A percentile compares a stretch with the other conserved stretches of the same genome.
Evolutionary conservation across 176 grass and related monocot genomes (phyloP).

Genomic region (Lolium perenne): DNA sequence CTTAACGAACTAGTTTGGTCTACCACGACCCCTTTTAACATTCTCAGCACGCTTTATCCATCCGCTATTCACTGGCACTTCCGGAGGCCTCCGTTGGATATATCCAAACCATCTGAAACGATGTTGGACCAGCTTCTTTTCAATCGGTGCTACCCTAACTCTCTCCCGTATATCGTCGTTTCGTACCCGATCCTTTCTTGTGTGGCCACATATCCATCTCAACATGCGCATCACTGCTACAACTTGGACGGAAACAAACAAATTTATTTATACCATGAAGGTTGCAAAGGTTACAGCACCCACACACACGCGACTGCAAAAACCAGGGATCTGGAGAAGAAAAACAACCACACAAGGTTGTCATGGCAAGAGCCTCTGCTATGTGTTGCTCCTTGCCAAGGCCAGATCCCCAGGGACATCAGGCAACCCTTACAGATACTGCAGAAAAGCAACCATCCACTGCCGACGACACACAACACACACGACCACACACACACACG

Average conservation of each 20-base stretch:
- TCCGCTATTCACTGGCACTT: too few relatives aligned
- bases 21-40: too few relatives aligned
- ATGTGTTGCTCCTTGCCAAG: conserved; percentile 44
- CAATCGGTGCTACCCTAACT: too few relatives aligned
- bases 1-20: too few relatives aligned
- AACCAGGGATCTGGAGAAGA: conserved; percentile 60
- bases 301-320: conserved; percentile 69
- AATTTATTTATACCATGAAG: conserved; percentile 59
- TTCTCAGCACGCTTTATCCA: too few relatives aligned
- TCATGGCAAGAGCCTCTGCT: conserved; percentile 53
- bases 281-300: conserved; percentile 76
- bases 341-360: conserved; percentile 85
- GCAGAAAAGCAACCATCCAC: conserved; percentile 65
- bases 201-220: too few relatives aligned
- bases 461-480: background rate
- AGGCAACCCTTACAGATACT: conserved; percentile 67
- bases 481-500: background rate
- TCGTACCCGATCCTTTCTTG: too few relatives aligned
- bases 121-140: too few relatives aligned
- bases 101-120: too few relatives aligned
- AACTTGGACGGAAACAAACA: conserved; percentile 13
- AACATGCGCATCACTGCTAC: too few relatives aligned
- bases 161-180: too few relatives aligned
- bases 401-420: conserved; percentile 56
- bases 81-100: too few relatives aligned